These are phyloP conservation scores for Kalanchoe fedtschenkoi DNA, from an alignment of 164 flowering plant genomes.

Conservation along the genomic window DNA sequence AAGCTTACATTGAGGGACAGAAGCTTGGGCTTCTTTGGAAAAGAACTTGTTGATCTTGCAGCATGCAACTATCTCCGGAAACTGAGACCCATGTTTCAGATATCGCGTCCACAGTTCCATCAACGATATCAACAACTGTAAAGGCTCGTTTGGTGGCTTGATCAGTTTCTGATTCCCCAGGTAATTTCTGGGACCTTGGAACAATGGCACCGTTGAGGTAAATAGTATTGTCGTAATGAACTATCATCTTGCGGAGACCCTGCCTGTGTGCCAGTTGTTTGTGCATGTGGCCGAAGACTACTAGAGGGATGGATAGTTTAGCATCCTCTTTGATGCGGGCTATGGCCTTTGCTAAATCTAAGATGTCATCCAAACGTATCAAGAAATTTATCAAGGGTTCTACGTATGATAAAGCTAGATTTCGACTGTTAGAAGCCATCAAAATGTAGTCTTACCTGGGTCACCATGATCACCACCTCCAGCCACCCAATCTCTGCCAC, in stretches of 20 bases:
- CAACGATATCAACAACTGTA: constrained; percentile 49
- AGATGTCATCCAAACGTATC: constrained; percentile 7
- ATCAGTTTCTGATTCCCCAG: constrained; percentile 15
- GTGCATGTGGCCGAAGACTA: constrained; percentile 94
- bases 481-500: constrained; percentile 70
- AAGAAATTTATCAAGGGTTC: not conserved
- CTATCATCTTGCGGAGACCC: constrained; percentile 67
- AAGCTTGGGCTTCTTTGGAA: constrained; percentile 13
- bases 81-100: constrained; percentile 79
- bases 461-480: constrained; percentile 88
- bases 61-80: constrained; percentile 26
- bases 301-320: constrained; percentile 39
- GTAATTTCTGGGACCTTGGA: constrained; percentile 43
- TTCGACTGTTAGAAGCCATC: not conserved
- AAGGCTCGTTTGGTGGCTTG: constrained; percentile 49
- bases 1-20: not conserved
- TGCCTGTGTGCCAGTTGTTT: constrained; percentile 52
- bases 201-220: constrained; percentile 84
- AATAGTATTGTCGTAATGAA: constrained; percentile 41
- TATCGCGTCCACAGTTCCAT: constrained; percentile 43
- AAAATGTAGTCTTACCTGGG: constrained; percentile 47
- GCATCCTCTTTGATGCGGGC: constrained; percentile 40
- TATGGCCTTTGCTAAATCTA: constrained; percentile 75
- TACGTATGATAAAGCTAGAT: not conserved
- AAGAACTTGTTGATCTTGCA: constrained; percentile 43